Evolutionary conservation across 2,329 filamentous ascomycete genomes (phyloP), one percentile per base, ranked within the genome.

Genomic region (Pseudogymnoascus sp.): DNA sequence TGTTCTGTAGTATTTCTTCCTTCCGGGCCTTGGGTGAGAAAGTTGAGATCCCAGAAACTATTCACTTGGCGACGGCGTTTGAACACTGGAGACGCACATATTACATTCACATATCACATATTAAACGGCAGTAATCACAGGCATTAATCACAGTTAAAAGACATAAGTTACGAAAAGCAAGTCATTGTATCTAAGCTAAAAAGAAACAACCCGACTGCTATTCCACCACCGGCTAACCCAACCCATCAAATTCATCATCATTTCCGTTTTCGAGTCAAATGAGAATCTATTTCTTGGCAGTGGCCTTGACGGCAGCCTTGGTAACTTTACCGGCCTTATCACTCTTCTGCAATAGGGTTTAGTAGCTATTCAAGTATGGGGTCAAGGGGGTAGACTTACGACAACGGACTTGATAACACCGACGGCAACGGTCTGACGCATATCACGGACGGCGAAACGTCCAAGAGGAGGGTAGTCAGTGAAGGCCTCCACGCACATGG

Each of bases 401-500:
- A 42, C 33, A 10, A 91, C 88, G 69, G 83, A 81, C 87, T 96
- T 96, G 85, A 95, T 92, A 82, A 94, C 90, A 88, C 91, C 89
- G 81, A 94, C 90, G 71, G 90, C 90, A 73, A 94, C 90, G 80
- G 90, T 93, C 78, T 90, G 85, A 78, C 84, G 83, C 92, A 97
- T 97, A 84, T 97, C 93, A 89, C 93, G 93, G 86, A 99, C 94
- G 80, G 94, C 94, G 87, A 99, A 99, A 89, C 94, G 93, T 80
- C 94, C 94, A 75, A 99, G 92, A 80, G 94, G 94, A 77, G 94
- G 93, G 87, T 97, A 99, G 78, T 97, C 92, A 76, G 92, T 97
- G 92, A 97, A 99, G 75, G 94, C 84, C 91, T 99, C 94, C 81
- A 99, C 94, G 82, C 94, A 99, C 94, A 99, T 99, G 79, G 94